A percentile compares a stretch with the other conserved stretches of the same genome.
Evolutionary conservation across 2,329 filamentous ascomycete species (phyloP).

Genomic region (Cryphonectria nitschkei): DNA sequence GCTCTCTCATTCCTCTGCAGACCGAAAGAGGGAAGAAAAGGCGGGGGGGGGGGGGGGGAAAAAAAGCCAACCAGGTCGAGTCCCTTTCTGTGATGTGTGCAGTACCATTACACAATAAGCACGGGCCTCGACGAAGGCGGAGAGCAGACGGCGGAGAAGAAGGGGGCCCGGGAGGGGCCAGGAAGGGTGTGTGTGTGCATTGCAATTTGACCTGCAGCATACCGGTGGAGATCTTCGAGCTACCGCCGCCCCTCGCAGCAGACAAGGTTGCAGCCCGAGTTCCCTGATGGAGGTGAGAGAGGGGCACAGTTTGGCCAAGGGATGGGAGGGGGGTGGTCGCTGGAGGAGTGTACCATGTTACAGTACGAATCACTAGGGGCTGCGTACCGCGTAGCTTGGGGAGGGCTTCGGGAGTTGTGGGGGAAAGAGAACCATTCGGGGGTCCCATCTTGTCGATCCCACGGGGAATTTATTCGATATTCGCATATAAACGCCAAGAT

Average conservation of each 20-base stretch:
- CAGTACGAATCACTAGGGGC: not conserved
- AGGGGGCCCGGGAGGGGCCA: not conserved
- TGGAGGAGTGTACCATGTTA: not conserved
- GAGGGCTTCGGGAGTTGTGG: not conserved
- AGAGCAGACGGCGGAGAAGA: not conserved
- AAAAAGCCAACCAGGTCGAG: too few species aligned
- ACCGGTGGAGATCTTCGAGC: slow-evolving; percentile 6
- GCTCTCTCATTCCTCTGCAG: not conserved
- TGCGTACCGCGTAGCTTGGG: not conserved
- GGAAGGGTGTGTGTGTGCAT: not conserved
- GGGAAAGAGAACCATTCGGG: not conserved
- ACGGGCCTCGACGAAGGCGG: not conserved
- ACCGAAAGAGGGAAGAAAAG: not conserved
- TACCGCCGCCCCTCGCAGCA: not conserved
- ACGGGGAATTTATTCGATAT: slow-evolving; percentile 2
- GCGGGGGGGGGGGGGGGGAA: too few species aligned
- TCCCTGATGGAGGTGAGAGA: not conserved
- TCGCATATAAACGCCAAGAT: not conserved
- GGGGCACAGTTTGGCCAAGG: not conserved
- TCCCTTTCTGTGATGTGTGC: not conserved
- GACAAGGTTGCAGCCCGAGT: slow-evolving; percentile 4
- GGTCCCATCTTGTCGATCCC: not conserved
- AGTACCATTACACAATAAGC: not conserved
- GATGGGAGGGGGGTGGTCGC: not conserved
- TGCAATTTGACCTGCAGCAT: not conserved